Conservation (phyloP, 768 basidiomycete species). For the Boletus rufocinnamomeus region DNA sequence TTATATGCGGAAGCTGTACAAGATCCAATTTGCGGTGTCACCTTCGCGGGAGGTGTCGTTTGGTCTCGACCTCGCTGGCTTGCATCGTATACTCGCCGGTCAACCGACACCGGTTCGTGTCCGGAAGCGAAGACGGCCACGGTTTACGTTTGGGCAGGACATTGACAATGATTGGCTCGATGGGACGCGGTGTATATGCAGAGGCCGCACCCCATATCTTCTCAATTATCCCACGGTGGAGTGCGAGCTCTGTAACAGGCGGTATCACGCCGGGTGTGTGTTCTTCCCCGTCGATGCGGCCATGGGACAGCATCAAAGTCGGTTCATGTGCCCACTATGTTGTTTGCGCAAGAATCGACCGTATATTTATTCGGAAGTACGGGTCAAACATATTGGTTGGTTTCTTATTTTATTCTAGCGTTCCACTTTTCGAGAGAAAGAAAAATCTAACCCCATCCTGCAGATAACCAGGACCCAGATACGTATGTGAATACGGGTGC, state of each 20-base stretch:
- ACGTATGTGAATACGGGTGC: conserved; percentile 69
- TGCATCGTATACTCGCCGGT: conserved; percentile 79
- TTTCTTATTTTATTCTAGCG: conserved; percentile 9
- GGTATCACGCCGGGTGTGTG: conserved; percentile 76
- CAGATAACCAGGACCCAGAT: conserved; percentile 51
- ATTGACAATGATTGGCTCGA: conserved; percentile 72
- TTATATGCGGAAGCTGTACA: conserved; percentile 88
- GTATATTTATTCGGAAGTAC: conserved; percentile 76
- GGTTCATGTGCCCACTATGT: conserved; percentile 78
- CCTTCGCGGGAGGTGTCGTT: conserved; percentile 80
- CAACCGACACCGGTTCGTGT: conserved; percentile 52
- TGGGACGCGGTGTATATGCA: conserved; percentile 78
- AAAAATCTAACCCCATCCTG: conserved; percentile 15
- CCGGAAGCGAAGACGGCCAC: conserved; percentile 59
- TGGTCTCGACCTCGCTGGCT: conserved; percentile 77
- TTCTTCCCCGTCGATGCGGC: conserved; percentile 59
- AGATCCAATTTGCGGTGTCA: conserved; percentile 86
- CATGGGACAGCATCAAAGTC: conserved; percentile 33
- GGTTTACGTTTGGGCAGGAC: conserved; percentile 77
- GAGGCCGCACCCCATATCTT: conserved; percentile 64
- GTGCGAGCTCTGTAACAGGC: conserved; percentile 64
- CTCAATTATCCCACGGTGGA: conserved; percentile 62
- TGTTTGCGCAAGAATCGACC: conserved; percentile 69
- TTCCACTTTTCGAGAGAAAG: not conserved
- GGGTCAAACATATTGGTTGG: conserved; percentile 65